Conservation (phyloP, 768 basidiomycete genomes). For the Tephrocybe rancida region DNA sequence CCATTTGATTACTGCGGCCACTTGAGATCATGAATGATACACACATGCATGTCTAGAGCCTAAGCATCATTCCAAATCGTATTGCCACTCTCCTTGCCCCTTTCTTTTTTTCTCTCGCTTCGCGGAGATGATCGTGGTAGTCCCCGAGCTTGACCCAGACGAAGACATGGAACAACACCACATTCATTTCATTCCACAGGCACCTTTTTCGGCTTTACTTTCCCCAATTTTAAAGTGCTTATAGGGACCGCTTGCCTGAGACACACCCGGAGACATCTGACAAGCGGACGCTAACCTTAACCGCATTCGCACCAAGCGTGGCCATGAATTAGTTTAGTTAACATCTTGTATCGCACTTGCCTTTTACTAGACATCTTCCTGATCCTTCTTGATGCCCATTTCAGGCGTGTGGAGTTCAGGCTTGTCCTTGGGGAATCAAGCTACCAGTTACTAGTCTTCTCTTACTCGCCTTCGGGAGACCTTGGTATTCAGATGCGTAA, state of each 20-base stretch:
- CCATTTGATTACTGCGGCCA: slow-evolving; percentile 15
- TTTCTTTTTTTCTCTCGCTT: slow-evolving; percentile 15
- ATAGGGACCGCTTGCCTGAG: slow-evolving; percentile 15
- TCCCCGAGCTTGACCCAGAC: slow-evolving; percentile 19
- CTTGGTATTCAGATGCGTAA: slow-evolving; percentile 6
- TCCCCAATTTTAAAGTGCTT: slow-evolving; percentile 2
- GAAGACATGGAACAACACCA: background rate
- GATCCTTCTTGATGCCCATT: slow-evolving; percentile 7
- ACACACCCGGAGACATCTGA: slow-evolving; percentile 19
- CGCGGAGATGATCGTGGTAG: slow-evolving; percentile 40
- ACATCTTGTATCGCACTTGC: slow-evolving; percentile 8
- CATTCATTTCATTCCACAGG: slow-evolving; percentile 16
- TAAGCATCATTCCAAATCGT: slow-evolving; percentile 17
- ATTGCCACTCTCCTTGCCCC: slow-evolving; percentile 13
- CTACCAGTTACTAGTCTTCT: slow-evolving; percentile 6
- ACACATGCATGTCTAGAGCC: slow-evolving; percentile 16
- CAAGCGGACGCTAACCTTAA: slow-evolving; percentile 16
- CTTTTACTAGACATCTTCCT: slow-evolving; percentile 7
- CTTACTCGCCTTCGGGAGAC: slow-evolving; percentile 4
- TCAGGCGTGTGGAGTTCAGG: slow-evolving; percentile 10
- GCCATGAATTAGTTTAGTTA: background rate
- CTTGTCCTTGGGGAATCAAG: slow-evolving; percentile 4
- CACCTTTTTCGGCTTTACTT: slow-evolving; percentile 19
- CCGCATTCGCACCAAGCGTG: slow-evolving; percentile 9
- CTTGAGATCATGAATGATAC: slow-evolving; percentile 14